A percentile compares a stretch with the other conserved stretches of the same genome.
Evolutionary conservation across 2,329 filamentous ascomycete species (phyloP).

Genomic region (Didymella glomerata): DNA sequence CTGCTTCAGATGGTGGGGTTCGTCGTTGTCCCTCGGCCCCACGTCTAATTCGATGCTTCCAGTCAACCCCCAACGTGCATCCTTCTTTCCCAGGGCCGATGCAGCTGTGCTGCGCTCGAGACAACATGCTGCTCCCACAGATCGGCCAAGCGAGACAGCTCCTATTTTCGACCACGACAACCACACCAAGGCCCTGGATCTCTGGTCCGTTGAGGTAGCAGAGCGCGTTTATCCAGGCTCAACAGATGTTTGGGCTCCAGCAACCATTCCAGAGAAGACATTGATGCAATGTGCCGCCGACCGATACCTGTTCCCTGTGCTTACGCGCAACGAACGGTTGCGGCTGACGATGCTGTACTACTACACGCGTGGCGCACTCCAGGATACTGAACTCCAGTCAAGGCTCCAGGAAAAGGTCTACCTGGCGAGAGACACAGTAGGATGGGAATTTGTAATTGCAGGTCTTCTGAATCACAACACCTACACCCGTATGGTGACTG

Average conservation of each 20-base stretch:
- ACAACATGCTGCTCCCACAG: constrained; percentile 28
- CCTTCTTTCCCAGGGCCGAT: constrained; percentile 43
- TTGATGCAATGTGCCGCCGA: constrained; percentile 27
- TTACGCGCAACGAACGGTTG: constrained; percentile 50
- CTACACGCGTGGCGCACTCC: constrained; percentile 53
- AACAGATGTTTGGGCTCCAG: constrained; percentile 28
- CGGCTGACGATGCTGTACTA: constrained; percentile 56
- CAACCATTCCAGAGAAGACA: constrained; percentile 29
- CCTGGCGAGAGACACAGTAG: constrained; percentile 53
- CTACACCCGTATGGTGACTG: constrained; percentile 55
- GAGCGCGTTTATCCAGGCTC: constrained; percentile 29
- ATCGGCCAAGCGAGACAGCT: constrained; percentile 31
- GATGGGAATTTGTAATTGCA: constrained; percentile 59
- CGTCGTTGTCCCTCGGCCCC: background rate
- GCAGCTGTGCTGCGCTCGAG: constrained; percentile 35
- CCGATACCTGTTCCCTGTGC: constrained; percentile 47
- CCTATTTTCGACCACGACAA: constrained; percentile 38
- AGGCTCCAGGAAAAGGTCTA: constrained; percentile 55
- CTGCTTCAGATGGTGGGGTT: constrained; percentile 12
- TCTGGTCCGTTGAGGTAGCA: constrained; percentile 28
- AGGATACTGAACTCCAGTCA: constrained; percentile 54
- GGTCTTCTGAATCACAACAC: constrained; percentile 56
- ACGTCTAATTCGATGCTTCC: constrained; percentile 25
- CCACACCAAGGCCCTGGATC: constrained; percentile 27
- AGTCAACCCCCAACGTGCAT: constrained; percentile 19